phyloP scores from a whole-genome alignment of 768 basidiomycete genomes.

The Leccinum disarticulatum region DNA sequence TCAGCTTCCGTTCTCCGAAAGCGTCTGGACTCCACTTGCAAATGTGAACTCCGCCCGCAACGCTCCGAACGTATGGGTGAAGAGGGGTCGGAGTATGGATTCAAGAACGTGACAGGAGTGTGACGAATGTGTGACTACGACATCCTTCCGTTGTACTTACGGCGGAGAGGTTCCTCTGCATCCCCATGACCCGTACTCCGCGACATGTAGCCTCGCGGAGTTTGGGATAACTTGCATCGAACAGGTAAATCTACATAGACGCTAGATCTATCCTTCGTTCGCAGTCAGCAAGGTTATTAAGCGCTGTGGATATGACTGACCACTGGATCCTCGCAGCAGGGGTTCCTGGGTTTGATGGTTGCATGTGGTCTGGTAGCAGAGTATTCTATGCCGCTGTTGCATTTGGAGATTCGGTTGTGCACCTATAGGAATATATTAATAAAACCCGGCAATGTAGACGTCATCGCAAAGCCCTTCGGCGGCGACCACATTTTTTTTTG shows the following conservation, averaged over 20 bases:
- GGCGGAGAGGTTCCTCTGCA: background rate
- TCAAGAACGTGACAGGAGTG: background rate
- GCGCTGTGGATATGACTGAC: background rate
- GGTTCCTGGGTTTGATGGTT: background rate
- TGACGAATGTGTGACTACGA: background rate
- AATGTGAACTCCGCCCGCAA: too few species aligned
- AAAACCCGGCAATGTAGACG: background rate
- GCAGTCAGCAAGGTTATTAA: background rate
- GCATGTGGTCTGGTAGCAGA: background rate
- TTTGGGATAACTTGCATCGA: constrained; percentile 11
- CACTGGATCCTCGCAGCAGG: background rate
- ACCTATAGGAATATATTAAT: background rate
- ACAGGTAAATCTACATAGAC: background rate
- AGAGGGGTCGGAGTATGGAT: too few species aligned
- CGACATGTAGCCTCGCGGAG: constrained; percentile 26
- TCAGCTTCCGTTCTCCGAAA: background rate
- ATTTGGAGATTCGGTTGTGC: background rate
- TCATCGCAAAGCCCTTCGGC: background rate
- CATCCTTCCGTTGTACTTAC: background rate
- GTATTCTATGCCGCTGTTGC: background rate
- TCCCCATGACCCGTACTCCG: constrained; percentile 21
- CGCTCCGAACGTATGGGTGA: too few species aligned
- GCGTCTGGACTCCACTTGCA: too few species aligned
- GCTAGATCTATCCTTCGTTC: background rate
- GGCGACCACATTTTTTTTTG: background rate